phyloP scores from a whole-genome alignment of 345 rosid species.

The Cardamine occulta region DNA sequence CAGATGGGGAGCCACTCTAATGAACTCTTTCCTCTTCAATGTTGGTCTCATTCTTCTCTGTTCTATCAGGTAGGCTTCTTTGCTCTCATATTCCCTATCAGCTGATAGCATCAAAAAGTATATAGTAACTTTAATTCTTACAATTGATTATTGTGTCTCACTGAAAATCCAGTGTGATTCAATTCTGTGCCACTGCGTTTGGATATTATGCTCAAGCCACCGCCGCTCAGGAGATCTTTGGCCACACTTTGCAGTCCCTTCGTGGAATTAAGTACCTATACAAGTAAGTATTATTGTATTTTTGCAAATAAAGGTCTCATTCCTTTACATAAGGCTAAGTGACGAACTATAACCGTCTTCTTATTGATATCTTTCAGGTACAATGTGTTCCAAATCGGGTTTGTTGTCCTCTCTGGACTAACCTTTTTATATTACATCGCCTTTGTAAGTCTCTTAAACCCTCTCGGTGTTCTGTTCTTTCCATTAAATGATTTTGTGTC shows the following conservation, averaged over 20 bases:
- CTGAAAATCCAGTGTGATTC: slow-evolving; percentile 76
- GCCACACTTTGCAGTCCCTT: slow-evolving; percentile 95
- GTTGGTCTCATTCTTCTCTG: slow-evolving; percentile 90
- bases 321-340: neutral
- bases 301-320: neutral
- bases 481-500: neutral
- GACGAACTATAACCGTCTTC: neutral
- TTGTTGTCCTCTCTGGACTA: slow-evolving; percentile 78
- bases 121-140: neutral
- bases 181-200: slow-evolving; percentile 90
- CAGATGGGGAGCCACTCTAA: slow-evolving; percentile 99
- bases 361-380: slow-evolving; percentile 57
- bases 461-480: neutral
- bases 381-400: slow-evolving; percentile 88
- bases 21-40: slow-evolving; percentile 97
- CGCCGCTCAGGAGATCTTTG: slow-evolving; percentile 95
- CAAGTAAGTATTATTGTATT: slow-evolving; percentile 63
- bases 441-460: slow-evolving; percentile 58
- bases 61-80: slow-evolving; percentile 73
- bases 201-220: slow-evolving; percentile 98
- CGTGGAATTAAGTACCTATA: slow-evolving; percentile 88
- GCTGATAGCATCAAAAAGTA: slow-evolving; percentile 21
- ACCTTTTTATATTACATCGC: slow-evolving; percentile 81
- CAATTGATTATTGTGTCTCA: slow-evolving; percentile 19
- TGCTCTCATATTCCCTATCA: neutral